phyloP scores from a whole-genome alignment of 352 stramenopile genomes.

The Globisporangium parvum region DNA sequence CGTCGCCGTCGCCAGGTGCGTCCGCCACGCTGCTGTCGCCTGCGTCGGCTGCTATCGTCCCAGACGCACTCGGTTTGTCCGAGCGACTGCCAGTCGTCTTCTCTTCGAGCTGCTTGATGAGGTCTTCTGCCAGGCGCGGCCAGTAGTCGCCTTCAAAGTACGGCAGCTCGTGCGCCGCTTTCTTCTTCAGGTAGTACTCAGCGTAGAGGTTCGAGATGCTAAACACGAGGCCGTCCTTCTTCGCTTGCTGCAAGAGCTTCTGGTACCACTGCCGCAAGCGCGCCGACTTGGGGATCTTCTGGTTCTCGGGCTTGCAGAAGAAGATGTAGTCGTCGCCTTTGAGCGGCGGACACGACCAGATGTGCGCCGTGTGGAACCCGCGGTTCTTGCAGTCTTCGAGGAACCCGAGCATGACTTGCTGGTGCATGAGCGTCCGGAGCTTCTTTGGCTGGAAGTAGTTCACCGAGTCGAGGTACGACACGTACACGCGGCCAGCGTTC shows the following conservation, averaged over 20 bases:
- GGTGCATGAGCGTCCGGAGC: constrained; percentile 82
- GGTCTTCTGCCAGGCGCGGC: constrained; percentile 96
- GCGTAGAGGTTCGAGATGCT: constrained; percentile 84
- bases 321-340: constrained; percentile 90
- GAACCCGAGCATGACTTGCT: constrained; percentile 86
- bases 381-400: constrained; percentile 84
- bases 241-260: constrained; percentile 72
- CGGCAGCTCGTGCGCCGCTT: constrained; percentile 86
- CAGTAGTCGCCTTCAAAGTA: constrained; percentile 99
- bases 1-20: constrained; percentile 16
- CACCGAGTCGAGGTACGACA: constrained; percentile 87
- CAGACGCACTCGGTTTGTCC: constrained; percentile 15
- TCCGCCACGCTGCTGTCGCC: constrained; percentile 11
- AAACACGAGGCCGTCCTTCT: constrained; percentile 73
- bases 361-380: constrained; percentile 83
- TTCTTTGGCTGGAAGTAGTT: constrained; percentile 90
- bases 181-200: constrained; percentile 87
- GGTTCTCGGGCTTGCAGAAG: constrained; percentile 87
- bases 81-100: constrained; percentile 52
- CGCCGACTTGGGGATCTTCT: constrained; percentile 87
- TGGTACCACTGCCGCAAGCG: constrained; percentile 86
- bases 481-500: constrained; percentile 81
- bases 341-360: constrained; percentile 87
- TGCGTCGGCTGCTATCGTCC: constrained; percentile 3
- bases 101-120: constrained; percentile 98